Evolutionary conservation across 2,329 filamentous ascomycete genomes (phyloP).

Genomic region (Diaporthe sp.): DNA sequence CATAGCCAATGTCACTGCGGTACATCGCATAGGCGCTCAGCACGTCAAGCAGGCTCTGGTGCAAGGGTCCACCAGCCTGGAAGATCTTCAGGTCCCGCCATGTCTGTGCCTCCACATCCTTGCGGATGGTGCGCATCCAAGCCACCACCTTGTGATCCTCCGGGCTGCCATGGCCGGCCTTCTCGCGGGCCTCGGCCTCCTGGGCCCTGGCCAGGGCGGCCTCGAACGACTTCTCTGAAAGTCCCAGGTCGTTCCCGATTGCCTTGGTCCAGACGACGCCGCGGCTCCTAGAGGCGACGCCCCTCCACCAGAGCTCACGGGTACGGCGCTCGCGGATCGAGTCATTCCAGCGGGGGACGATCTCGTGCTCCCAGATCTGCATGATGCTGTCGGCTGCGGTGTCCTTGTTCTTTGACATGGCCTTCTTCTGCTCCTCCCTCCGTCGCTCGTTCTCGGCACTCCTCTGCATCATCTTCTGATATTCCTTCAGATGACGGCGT

Average conservation of each 20-base stretch:
- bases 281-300: conserved; percentile 78
- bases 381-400: conserved; percentile 66
- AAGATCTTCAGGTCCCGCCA: conserved; percentile 83
- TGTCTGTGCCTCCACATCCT: conserved; percentile 73
- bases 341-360: conserved; percentile 81
- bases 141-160: conserved; percentile 68
- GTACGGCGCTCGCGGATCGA: conserved; percentile 78
- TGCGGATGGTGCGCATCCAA: conserved; percentile 74
- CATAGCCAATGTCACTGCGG: conserved; percentile 83
- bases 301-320: conserved; percentile 85
- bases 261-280: conserved; percentile 78
- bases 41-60: conserved; percentile 77
- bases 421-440: conserved; percentile 65
- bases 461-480: conserved; percentile 83
- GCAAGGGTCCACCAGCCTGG: conserved; percentile 73
- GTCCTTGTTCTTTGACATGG: conserved; percentile 66
- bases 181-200: conserved; percentile 70
- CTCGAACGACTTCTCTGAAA: conserved; percentile 76
- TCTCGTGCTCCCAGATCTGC: conserved; percentile 80
- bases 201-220: conserved; percentile 78
- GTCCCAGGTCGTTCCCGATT: conserved; percentile 79
- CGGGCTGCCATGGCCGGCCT: conserved; percentile 61
- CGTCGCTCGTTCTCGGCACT: conserved; percentile 72
- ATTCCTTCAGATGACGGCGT: conserved; percentile 86
- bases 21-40: conserved; percentile 86